These are phyloP conservation scores for Sporothrix pseudoabietina DNA, from an alignment of 2,329 filamentous ascomycete genomes.

Conservation along the genomic window DNA sequence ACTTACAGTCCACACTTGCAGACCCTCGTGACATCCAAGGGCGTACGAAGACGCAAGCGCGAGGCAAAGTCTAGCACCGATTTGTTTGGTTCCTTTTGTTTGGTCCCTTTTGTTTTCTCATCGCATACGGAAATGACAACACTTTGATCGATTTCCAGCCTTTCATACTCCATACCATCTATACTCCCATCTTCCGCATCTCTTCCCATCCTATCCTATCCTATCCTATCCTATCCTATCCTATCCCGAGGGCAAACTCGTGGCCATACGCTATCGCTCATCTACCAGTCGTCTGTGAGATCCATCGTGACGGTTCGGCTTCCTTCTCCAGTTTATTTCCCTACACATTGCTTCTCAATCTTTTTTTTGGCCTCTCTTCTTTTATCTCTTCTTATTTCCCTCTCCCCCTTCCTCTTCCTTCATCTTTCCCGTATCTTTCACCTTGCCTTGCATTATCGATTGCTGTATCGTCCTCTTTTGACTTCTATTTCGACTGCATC, in stretches of 20 bases:
- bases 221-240: background rate
- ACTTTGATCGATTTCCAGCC: background rate
- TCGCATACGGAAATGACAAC: constrained; percentile 21
- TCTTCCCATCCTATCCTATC: background rate
- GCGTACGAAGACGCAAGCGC: background rate
- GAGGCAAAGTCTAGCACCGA: background rate
- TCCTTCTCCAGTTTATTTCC: constrained; percentile 25
- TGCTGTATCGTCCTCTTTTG: constrained; percentile 2
- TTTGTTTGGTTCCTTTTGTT: background rate
- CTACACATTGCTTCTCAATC: constrained; percentile 12
- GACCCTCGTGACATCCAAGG: background rate
- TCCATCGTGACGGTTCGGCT: background rate
- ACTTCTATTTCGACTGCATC: constrained; percentile 12
- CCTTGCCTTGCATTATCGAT: constrained; percentile 3
- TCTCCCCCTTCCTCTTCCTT: background rate
- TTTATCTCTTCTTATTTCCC: background rate
- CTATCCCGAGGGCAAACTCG: background rate
- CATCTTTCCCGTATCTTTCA: background rate
- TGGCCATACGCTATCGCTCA: constrained; percentile 11
- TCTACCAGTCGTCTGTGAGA: background rate
- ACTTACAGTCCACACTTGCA: background rate
- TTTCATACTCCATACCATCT: background rate
- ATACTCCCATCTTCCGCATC: background rate
- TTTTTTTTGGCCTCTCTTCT: background rate
- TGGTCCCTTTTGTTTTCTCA: background rate